Evolutionary conservation across 2,329 filamentous ascomycete genomes (phyloP), one percentile per base, ranked within the genome.

Genomic region (Colletotrichum eremochloae): DNA sequence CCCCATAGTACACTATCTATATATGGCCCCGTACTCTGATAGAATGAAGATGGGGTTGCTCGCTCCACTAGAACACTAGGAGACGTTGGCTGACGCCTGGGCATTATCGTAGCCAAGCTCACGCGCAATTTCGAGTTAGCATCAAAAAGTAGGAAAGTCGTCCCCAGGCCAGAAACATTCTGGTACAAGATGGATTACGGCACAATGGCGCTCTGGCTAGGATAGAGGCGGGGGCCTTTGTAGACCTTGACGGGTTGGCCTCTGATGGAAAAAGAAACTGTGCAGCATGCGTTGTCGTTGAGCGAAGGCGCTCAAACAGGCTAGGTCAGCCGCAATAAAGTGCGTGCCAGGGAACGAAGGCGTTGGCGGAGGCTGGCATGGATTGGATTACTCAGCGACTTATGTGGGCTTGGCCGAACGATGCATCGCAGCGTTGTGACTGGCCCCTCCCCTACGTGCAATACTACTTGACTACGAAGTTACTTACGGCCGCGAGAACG

Each of bases 351-450:
- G 38, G 46, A 18, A 40, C 5, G 44, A 60, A 31, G 31, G 15
- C 58, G 33, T 15, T 55, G 12, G 62, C 31, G 48, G 38, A 44
- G 46, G 67, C 52, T 69, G 61, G 69, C 65, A 55, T 42, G 58
- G 69, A 64, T 55, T 66, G 58, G 69, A 64, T 55, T 66, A 50
- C 66, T 72, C 52, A n/a, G 66, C 48, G 69, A 55, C 69, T 33
- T 48, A 24, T 58, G 53, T 69, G 53, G 38, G 65, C 68, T 68
- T 63, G 58, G 68, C 65, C 58, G 44, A 57, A 60, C 50, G 58
- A 63, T 68, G 44, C 65, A 71, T 68, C 65, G 53, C 66, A 64
- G 52, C 60, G 44, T 40, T 53, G 60, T 64, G 66, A 72, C 65
- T 72, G 69, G 69, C 18, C 44, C 5, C 40, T 12, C 44, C 5